Evolutionary conservation across 805 yeast species (phyloP).

Genomic region (Zygoascus bituminiphila): DNA sequence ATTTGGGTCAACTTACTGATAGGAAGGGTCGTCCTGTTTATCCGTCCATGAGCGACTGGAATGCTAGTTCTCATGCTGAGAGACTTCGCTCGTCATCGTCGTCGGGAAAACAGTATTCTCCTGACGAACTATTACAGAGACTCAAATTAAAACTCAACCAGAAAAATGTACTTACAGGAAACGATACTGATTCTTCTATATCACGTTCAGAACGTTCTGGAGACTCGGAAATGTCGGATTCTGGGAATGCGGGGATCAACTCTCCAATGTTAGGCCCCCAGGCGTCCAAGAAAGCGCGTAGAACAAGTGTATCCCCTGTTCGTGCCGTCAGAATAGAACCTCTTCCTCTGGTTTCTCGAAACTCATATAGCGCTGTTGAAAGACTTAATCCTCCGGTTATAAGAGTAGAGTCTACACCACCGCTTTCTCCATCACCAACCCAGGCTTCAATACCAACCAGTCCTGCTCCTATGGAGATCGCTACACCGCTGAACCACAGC

Average conservation of each 20-base stretch:
- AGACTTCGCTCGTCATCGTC: background rate
- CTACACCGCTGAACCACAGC: background rate
- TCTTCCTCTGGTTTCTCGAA: no score
- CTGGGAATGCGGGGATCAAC: background rate
- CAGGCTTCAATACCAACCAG: background rate
- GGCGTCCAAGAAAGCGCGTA: background rate
- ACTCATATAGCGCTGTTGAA: no score
- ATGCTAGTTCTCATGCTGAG: background rate
- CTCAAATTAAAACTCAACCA: background rate
- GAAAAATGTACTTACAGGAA: background rate
- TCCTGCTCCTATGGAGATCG: background rate
- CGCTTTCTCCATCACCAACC: background rate
- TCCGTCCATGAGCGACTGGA: background rate
- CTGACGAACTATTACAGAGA: background rate
- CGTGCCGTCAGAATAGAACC: slow-evolving; percentile 1
- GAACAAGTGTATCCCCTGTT: background rate
- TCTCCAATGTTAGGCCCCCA: background rate
- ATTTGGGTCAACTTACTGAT: slow-evolving; percentile 14
- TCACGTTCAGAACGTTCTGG: background rate
- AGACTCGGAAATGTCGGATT: background rate
- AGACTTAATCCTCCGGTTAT: background rate
- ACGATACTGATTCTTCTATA: background rate
- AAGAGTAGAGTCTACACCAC: background rate
- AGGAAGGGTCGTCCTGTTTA: slow-evolving; percentile 15
- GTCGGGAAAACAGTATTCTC: background rate